Base-by-base conservation (phyloP, 345 rosid species). In the Eucalyptus sp. region DNA sequence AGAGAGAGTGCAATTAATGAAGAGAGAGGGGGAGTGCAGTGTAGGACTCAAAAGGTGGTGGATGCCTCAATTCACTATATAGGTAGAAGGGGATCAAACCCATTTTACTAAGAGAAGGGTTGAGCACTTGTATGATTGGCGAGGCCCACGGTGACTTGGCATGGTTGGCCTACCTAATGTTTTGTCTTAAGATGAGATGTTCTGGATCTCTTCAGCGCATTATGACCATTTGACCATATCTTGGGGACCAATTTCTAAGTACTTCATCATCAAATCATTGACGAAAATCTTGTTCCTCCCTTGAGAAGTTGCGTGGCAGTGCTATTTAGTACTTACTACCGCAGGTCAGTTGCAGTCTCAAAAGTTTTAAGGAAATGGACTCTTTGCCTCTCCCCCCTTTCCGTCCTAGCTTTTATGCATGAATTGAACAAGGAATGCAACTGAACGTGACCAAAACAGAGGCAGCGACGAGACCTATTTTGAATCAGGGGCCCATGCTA, bases 151-250 rank as follows among this genome's bases (percentile, higher is more conserved):
- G 8, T 51, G 54, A 51, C 54, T 17, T 51, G 54, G 4, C 22
- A 0, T 51, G 22, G 22, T 0, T 0, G 54, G 0, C 8, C 22
- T 17, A 17, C 8, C 54, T 51, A 51, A 51, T 17, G 1, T 51
- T 51, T 51, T 51, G 1, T 51, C 56, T 0, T 52, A 7, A 0
- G 1, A 52, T 3, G 0, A 31, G 44, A 33, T 17, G 80, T 68
- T 68, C 2, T 2, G 44, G 80, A 24, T 68, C 80, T 68, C 80
- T 68, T 68, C 2, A 16, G 80, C 24, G 1, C 44, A 10, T 16
- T 33, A 68, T 31, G 80, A 31, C 43, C 4, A 31, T 10, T 8
- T 68, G 44, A 31, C 80, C 80, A 33, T 31, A 1, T 68, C 80
- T 68, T 68, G 10, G 22, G 7, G 80, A 5, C 80, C 44, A 33